Evolutionary conservation across 179 eudicot species (phyloP).

Genomic region (Heliamphora pulchella): DNA sequence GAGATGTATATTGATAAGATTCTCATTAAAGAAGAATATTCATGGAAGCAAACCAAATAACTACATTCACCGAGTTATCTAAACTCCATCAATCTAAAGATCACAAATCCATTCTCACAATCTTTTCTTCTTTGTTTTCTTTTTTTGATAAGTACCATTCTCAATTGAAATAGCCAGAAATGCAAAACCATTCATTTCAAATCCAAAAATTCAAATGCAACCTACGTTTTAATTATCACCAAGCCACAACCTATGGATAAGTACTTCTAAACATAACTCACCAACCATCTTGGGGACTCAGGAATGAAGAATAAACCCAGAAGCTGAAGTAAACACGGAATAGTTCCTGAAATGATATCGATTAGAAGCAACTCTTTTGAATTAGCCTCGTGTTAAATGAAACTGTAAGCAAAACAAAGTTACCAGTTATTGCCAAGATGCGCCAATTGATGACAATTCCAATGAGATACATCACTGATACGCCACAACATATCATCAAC

Average conservation of each 20-base stretch:
- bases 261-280: constrained; percentile 26
- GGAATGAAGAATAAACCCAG: constrained; percentile 69
- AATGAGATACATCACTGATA: constrained; percentile 53
- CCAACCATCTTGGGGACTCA: constrained; percentile 94
- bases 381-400: not conserved
- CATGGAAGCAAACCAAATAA: not conserved
- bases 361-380: constrained; percentile 10
- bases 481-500: constrained; percentile 83
- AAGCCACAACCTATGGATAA: not conserved
- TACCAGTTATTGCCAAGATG: constrained; percentile 58
- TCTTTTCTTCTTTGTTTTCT: too few species aligned
- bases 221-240: not conserved
- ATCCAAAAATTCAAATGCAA: not conserved
- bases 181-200: not conserved
- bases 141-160: too few species aligned
- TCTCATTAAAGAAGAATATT: not conserved
- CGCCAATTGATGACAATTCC: constrained; percentile 76
- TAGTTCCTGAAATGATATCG: constrained; percentile 43
- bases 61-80: not conserved
- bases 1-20: not conserved
- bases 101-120: not conserved
- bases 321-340: constrained; percentile 67
- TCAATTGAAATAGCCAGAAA: too few species aligned
- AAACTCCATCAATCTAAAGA: not conserved
- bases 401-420: constrained; percentile 3